Conservation (phyloP, 1,139 yeast species). For the Zygoascus hellenicus region DNA sequence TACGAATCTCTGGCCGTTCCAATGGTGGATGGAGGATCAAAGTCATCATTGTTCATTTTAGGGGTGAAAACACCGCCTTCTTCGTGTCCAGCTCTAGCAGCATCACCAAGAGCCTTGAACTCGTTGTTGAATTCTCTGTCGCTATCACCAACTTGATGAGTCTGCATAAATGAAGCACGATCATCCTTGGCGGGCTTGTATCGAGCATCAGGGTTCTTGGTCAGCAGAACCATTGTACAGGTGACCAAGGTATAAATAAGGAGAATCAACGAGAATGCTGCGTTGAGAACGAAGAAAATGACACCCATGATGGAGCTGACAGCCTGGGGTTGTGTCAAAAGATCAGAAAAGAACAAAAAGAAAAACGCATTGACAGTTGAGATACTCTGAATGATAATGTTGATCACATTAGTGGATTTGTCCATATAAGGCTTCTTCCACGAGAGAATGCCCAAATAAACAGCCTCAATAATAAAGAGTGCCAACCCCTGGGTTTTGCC, state of each 20-base stretch:
- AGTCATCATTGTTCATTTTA: conserved; percentile 4
- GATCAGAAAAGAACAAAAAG: conserved; percentile 81
- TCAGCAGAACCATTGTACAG: conserved; percentile 73
- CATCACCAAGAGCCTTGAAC: conserved; percentile 81
- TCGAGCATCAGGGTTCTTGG: conserved; percentile 90
- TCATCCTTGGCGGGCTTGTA: conserved; percentile 95
- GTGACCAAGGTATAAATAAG: conserved; percentile 72
- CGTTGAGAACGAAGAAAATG: conserved; percentile 80
- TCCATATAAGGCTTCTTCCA: conserved; percentile 86
- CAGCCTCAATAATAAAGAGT: conserved; percentile 67
- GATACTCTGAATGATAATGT: conserved; percentile 73
- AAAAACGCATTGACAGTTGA: conserved; percentile 76
- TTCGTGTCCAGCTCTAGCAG: conserved; percentile 58
- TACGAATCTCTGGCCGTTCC: neutral
- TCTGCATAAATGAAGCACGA: conserved; percentile 76
- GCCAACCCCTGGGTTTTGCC: conserved; percentile 82
- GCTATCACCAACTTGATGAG: conserved; percentile 41
- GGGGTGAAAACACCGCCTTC: conserved; percentile 10
- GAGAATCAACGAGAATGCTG: conserved; percentile 78
- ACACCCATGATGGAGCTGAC: conserved; percentile 93
- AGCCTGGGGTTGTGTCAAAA: conserved; percentile 78
- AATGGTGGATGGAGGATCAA: neutral
- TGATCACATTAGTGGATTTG: conserved; percentile 84
- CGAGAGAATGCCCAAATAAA: conserved; percentile 59
- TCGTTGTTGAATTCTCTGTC: conserved; percentile 49